phyloP scores from a whole-genome alignment of 495 filamentous ascomycete species.

The Podospora didyma region DNA sequence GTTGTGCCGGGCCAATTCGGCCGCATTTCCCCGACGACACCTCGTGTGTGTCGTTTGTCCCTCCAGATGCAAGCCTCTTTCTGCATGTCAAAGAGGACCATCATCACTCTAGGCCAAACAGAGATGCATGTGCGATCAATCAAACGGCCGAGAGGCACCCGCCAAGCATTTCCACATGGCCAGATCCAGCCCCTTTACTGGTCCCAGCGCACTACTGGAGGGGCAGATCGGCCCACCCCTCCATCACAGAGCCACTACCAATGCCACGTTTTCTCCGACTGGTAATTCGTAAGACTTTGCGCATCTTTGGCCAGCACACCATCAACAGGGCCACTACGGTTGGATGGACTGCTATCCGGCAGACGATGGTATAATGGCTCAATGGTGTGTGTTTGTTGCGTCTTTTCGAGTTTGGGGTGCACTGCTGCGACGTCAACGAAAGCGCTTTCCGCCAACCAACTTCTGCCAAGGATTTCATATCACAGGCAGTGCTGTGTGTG shows the following conservation, averaged over 20 bases:
- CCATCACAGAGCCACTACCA: background rate
- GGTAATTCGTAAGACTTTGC: background rate
- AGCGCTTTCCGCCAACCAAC: no score
- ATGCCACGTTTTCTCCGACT: background rate
- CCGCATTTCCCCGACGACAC: conserved; percentile 25
- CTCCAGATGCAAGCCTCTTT: conserved; percentile 2
- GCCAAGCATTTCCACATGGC: conserved; percentile 20
- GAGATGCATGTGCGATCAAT: conserved; percentile 1
- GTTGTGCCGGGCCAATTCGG: conserved; percentile 22
- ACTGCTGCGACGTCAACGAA: no score
- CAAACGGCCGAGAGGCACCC: conserved; percentile 4
- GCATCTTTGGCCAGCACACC: background rate
- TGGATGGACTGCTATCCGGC: no score
- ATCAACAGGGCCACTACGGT: no score
- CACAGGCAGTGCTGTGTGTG: no score
- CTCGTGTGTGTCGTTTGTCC: conserved; percentile 1
- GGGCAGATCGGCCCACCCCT: background rate
- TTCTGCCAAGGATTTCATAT: no score
- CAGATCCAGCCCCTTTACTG: conserved; percentile 22
- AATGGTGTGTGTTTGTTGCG: no score
- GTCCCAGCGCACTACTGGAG: background rate
- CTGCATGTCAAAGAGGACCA: background rate
- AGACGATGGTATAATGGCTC: no score
- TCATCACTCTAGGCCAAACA: background rate
- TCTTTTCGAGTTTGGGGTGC: no score